phyloP scores from a whole-genome alignment of 2,329 filamentous ascomycete species.

The Thelonectria discophora region DNA sequence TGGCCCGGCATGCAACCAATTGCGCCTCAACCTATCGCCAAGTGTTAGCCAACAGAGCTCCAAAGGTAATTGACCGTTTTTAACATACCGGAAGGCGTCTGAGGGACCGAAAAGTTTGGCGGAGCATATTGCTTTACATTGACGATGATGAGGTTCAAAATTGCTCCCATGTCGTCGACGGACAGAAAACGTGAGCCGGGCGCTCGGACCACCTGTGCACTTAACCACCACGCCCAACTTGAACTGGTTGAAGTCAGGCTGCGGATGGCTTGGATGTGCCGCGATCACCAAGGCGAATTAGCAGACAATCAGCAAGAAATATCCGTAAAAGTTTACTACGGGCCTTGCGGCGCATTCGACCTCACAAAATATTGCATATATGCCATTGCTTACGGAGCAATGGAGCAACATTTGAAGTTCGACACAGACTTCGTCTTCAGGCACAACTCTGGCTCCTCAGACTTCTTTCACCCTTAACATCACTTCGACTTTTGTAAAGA shows the following conservation, averaged over 20 bases:
- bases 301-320: no score
- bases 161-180: constrained; percentile 17
- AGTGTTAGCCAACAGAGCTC: constrained; percentile 18
- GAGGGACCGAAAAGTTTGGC: constrained; percentile 40
- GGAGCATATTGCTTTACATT: constrained; percentile 44
- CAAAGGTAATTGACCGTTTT: background rate
- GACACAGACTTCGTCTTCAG: background rate
- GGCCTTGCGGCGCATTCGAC: no score
- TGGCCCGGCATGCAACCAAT: constrained; percentile 39
- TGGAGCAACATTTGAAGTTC: no score
- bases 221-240: background rate
- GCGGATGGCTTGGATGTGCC: no score
- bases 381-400: no score
- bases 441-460: background rate
- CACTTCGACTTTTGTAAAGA: background rate
- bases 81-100: constrained; percentile 39
- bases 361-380: no score
- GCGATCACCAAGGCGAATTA: background rate
- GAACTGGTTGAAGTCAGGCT: no score
- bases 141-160: constrained; percentile 37
- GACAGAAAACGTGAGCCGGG: constrained; percentile 33
- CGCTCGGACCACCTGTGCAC: constrained; percentile 34
- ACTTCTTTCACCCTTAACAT: background rate
- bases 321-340: no score
- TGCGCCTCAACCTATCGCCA: constrained; percentile 32